Percentiles rank a stretch among this genome's conserved stretches.
Conservation (phyloP, 2,329 filamentous ascomycete genomes). For the Plectosphaerella cucumerina region DNA sequence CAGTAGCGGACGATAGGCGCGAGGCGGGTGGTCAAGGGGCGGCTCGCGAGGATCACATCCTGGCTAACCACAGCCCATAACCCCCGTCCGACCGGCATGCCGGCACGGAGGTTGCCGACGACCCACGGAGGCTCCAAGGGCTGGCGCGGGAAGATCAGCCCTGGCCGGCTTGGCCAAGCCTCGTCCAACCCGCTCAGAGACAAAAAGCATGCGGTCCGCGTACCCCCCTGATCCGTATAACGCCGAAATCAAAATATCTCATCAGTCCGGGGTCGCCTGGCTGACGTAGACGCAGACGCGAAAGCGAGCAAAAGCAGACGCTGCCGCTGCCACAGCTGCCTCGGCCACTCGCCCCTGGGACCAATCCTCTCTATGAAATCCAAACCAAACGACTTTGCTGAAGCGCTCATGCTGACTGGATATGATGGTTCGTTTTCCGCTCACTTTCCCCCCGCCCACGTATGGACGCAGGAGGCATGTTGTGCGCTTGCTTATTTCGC, state of each 20-base stretch:
- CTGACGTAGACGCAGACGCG: no score
- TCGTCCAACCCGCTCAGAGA: no score
- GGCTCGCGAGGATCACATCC: no score
- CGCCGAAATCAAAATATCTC: background rate
- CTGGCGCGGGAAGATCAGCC: no score
- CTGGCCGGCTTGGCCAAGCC: no score
- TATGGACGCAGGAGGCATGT: background rate
- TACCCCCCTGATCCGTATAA: background rate
- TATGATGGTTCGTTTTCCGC: background rate
- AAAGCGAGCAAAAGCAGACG: background rate
- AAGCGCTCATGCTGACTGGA: background rate
- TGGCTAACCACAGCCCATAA: no score
- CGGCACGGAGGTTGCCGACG: no score
- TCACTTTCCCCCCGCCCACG: background rate
- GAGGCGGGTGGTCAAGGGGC: no score
- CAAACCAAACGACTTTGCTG: constrained; percentile 1
- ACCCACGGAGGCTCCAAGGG: no score
- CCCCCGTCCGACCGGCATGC: no score
- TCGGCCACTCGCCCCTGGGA: background rate
- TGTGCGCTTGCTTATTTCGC: constrained; percentile 43
- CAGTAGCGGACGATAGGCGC: no score
- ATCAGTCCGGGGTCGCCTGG: no score
- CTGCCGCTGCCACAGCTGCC: background rate
- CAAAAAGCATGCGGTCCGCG: background rate
- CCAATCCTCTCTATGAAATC: constrained; percentile 1